Evolutionary conservation across 2,329 filamentous ascomycete species (phyloP).

Genomic region (Arthrobotrys conoides): DNA sequence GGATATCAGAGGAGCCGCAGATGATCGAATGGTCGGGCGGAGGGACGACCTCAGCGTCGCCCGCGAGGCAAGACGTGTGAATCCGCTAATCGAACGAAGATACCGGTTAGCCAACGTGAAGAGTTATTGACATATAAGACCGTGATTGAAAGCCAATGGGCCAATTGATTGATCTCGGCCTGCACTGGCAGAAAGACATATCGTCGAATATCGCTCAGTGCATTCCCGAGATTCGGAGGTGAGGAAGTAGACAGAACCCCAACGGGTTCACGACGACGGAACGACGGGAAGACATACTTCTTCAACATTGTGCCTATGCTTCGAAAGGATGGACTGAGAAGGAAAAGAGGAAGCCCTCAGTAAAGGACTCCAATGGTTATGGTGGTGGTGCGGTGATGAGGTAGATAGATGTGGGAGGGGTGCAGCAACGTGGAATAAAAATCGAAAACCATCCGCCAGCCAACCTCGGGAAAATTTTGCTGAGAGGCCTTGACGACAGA

Average conservation of each 20-base stretch:
- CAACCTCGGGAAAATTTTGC: conserved; percentile 67
- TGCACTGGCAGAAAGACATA: conserved; percentile 15
- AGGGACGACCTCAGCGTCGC: conserved; percentile 67
- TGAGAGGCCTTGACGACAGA: conserved; percentile 64
- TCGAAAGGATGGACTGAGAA: conserved; percentile 64
- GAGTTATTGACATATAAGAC: neutral
- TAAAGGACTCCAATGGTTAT: conserved; percentile 64
- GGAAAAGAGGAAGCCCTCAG: conserved; percentile 66
- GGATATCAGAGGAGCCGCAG: conserved; percentile 72
- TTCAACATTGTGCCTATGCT: conserved; percentile 74
- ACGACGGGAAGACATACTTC: conserved; percentile 69
- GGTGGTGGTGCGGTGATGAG: conserved; percentile 62
- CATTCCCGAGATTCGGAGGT: conserved; percentile 45
- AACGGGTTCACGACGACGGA: conserved; percentile 19
- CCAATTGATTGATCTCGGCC: conserved; percentile 17
- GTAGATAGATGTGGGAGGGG: conserved; percentile 62
- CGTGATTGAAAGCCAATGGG: conserved; percentile 7
- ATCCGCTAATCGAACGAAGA: conserved; percentile 70
- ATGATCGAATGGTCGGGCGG: conserved; percentile 72
- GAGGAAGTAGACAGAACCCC: conserved; percentile 14
- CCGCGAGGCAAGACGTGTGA: conserved; percentile 71
- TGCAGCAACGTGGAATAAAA: conserved; percentile 44
- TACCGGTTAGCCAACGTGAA: conserved; percentile 33
- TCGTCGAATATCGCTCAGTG: conserved; percentile 28
- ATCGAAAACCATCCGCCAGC: conserved; percentile 12